phyloP scores from a whole-genome alignment of 2,329 filamentous ascomycete genomes.

The Aspergillus hortae region DNA sequence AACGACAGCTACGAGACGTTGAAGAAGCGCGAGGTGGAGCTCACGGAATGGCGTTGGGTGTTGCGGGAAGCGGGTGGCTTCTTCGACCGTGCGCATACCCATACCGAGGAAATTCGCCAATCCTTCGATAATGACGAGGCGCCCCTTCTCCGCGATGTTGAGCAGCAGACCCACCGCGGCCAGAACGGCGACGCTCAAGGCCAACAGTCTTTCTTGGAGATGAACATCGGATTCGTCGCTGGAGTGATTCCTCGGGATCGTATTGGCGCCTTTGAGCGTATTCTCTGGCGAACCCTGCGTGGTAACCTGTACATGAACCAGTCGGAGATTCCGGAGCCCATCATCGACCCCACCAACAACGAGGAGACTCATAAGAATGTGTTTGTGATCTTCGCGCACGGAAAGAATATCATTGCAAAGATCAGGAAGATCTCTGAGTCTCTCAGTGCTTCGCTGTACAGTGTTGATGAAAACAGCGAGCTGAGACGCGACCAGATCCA shows the following conservation, averaged over 20 bases:
- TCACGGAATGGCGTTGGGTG: slow-evolving; percentile 98
- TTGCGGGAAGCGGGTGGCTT: slow-evolving; percentile 93
- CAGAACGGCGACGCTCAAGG: slow-evolving; percentile 62
- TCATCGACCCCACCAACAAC: slow-evolving; percentile 88
- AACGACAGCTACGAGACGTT: slow-evolving; percentile 98
- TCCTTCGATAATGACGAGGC: slow-evolving; percentile 87
- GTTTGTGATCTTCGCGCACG: slow-evolving; percentile 98
- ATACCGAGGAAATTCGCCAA: slow-evolving; percentile 92
- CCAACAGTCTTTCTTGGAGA: slow-evolving; percentile 86
- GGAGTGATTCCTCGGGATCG: slow-evolving; percentile 92
- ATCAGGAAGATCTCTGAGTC: slow-evolving; percentile 99
- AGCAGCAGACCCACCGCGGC: slow-evolving; percentile 65
- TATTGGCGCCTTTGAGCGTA: slow-evolving; percentile 93
- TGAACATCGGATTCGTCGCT: slow-evolving; percentile 98
- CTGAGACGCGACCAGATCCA: slow-evolving; percentile 92
- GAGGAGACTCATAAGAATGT: slow-evolving; percentile 95
- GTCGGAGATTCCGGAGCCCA: slow-evolving; percentile 90
- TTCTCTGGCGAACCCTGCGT: slow-evolving; percentile 93
- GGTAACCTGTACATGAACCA: slow-evolving; percentile 99
- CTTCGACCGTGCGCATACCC: slow-evolving; percentile 93
- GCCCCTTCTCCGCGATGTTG: slow-evolving; percentile 86
- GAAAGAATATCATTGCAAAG: slow-evolving; percentile 97
- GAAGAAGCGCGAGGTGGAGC: slow-evolving; percentile 94
- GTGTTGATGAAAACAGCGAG: slow-evolving; percentile 95
- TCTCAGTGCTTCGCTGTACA: slow-evolving; percentile 91